Base-by-base conservation (phyloP, 176 grass and related monocot species). In the Hsuehochloa calcarea region DNA sequence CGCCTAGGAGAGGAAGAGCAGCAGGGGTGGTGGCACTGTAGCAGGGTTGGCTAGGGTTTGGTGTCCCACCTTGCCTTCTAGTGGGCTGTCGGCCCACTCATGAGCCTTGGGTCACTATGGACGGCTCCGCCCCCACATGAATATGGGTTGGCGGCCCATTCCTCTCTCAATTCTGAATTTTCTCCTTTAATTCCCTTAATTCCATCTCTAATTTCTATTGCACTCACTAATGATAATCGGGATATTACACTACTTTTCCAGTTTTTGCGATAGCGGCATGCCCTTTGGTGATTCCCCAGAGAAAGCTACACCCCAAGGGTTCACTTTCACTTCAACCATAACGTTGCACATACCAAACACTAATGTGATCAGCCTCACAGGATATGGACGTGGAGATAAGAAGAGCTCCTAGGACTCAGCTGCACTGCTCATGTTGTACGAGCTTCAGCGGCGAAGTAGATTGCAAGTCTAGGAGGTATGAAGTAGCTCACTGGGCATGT, bases 401-500 rank as follows among this genome's bases (percentile, higher is more conserved):
- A 99, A 96, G 77, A 92, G 90, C 17, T 84, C 93, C 2, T 84
- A 94, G 74, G 96, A 96, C 80, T 94, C 93, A 10, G 93, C 91
- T 52, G 91, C 96, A 40, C 41, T 99, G 69, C 47, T 80, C 59
- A 70, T 96, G 88, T 91, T 96, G 55, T 92, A 96, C 35, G 91
- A 99, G 84, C 93, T 99, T 39, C 80, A 94, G 45, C 88, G 26
- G 70, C 90, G 19, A 78, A 75, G 86, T 26, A 84, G 69, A 72
- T 88, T 92, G 60, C 80, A 45, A 39, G 80, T 99, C 35, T 69
- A 86, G 62, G 89, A 88, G 91, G 77, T 81, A 71, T 92, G 76
- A 92, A 39, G 78, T 17, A 58, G 5, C 56, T n/a, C n/a, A n/a
- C n/a, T n/a, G n/a, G n/a, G n/a, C n/a, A n/a, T n/a, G n/a, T n/a